Conservation (phyloP, 768 basidiomycete species). For the Trametes maxima region DNA sequence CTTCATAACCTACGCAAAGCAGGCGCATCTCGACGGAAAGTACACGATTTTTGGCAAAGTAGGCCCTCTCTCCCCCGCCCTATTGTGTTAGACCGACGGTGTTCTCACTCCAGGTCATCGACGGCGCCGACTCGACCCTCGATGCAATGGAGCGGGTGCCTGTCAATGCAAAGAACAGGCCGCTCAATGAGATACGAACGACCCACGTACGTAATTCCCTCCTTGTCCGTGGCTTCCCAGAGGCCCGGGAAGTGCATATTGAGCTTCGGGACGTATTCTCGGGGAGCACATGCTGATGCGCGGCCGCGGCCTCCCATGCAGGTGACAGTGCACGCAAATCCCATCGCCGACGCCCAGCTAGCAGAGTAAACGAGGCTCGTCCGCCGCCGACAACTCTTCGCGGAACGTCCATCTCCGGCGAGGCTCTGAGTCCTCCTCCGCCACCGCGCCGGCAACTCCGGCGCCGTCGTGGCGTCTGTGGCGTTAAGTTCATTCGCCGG, state of each 20-base stretch:
- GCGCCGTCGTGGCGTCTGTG: constrained; percentile 2
- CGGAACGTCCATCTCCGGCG: neutral
- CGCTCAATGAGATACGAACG: constrained; percentile 82
- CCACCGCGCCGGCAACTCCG: neutral
- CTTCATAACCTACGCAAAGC: constrained; percentile 90
- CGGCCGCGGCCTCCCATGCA: constrained; percentile 33
- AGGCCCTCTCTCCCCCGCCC: neutral
- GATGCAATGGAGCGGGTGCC: constrained; percentile 93
- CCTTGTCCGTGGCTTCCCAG: neutral
- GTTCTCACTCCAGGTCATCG: constrained; percentile 64
- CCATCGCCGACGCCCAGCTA: constrained; percentile 78
- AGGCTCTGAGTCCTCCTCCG: neutral
- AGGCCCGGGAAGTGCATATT: neutral
- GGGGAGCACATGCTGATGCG: neutral
- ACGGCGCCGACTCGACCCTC: constrained; percentile 91
- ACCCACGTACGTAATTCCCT: constrained; percentile 60
- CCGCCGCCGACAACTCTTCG: neutral
- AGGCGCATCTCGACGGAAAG: constrained; percentile 91
- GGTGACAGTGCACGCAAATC: constrained; percentile 93
- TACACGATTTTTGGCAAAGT: constrained; percentile 90
- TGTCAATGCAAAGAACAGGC: constrained; percentile 89
- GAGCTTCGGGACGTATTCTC: neutral
- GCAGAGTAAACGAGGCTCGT: neutral
- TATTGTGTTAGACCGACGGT: neutral
- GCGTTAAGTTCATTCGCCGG: neutral